These are phyloP conservation scores for Aureobasidium sp. DNA, from an alignment of 2,329 filamentous ascomycete genomes.

Conservation along the genomic window DNA sequence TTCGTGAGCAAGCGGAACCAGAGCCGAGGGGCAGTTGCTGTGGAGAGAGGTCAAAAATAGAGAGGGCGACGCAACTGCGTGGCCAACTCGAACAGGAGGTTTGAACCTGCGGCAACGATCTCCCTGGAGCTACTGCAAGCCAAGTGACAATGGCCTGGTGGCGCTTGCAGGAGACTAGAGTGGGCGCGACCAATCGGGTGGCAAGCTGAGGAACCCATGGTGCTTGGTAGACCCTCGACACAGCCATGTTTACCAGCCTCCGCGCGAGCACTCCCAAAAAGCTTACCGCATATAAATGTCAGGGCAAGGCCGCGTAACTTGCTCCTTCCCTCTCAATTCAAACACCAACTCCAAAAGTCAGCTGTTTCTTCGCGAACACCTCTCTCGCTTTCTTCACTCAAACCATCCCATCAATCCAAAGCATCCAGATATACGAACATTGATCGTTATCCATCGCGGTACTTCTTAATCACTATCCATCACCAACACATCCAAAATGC, in stretches of 20 bases:
- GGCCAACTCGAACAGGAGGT: neutral
- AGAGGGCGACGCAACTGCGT: neutral
- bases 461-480: neutral
- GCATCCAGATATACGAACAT: neutral
- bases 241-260: constrained; percentile 3
- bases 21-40: neutral
- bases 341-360: neutral
- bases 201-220: neutral
- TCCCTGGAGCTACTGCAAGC: neutral
- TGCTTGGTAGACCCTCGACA: neutral
- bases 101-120: neutral
- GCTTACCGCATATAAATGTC: neutral
- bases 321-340: neutral
- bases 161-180: neutral
- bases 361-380: neutral
- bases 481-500: constrained; percentile 34
- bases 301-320: neutral
- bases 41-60: constrained; percentile 1
- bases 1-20: neutral
- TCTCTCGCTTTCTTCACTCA: neutral
- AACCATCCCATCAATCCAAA: neutral
- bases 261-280: neutral
- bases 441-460: neutral
- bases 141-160: neutral
- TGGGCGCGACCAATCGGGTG: neutral